A percentile compares a stretch with the other conserved stretches of the same genome.
Conservation (phyloP, 257 asterid species). For the Thymus quinquecostatus region DNA sequence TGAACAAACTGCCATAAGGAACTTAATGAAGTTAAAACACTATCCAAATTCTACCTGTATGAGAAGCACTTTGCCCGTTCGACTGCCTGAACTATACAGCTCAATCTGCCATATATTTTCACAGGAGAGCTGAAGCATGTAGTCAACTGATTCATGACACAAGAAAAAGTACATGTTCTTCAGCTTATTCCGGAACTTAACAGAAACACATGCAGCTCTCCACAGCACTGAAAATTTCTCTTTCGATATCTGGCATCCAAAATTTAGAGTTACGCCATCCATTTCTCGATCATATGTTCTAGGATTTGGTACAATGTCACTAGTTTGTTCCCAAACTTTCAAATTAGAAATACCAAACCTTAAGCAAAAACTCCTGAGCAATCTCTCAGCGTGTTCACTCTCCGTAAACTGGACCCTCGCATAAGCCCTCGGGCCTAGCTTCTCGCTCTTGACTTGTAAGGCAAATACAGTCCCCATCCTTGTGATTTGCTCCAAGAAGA, state of each 20-base stretch:
- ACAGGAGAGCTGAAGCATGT: conserved; percentile 74
- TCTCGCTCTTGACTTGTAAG: conserved; percentile 56
- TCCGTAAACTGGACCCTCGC: conserved; percentile 71
- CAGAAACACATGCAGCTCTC: conserved; percentile 41
- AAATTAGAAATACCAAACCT: conserved; percentile 10
- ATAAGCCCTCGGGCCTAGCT: conserved; percentile 50
- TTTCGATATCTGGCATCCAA: conserved; percentile 68
- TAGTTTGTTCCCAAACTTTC: conserved; percentile 47
- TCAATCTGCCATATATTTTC: conserved; percentile 79
- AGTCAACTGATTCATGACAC: conserved; percentile 32
- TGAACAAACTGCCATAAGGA: background rate
- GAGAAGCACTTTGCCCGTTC: conserved; percentile 46
- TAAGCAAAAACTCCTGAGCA: background rate
- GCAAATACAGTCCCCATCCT: conserved; percentile 56
- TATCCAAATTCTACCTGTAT: conserved; percentile 63
- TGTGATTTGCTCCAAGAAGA: conserved; percentile 45
- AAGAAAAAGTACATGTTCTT: conserved; percentile 57
- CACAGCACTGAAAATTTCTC: conserved; percentile 56
- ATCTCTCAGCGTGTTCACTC: conserved; percentile 25
- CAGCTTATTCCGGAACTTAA: conserved; percentile 63
- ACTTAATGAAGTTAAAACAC: background rate
- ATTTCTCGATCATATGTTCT: conserved; percentile 40
- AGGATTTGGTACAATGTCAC: conserved; percentile 43
- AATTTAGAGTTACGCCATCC: conserved; percentile 47
- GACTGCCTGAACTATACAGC: conserved; percentile 42